Conservation (phyloP, 768 basidiomycete genomes). For the Fomitopsis serialis region DNA sequence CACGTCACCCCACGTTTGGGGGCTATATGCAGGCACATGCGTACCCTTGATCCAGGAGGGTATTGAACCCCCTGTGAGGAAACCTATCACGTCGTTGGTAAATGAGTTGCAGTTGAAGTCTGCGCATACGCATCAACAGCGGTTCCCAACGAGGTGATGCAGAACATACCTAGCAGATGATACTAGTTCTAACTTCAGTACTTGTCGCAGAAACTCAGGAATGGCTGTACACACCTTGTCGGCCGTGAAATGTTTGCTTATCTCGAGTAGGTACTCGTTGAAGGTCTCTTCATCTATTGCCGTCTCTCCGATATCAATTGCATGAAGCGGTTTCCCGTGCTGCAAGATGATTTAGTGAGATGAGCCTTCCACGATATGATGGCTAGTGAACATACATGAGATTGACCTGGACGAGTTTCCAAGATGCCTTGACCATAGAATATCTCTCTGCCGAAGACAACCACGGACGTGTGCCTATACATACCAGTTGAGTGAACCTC, state of each 20-base stretch:
- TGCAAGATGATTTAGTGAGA: conserved; percentile 21
- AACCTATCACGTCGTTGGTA: conserved; percentile 82
- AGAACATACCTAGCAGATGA: conserved; percentile 65
- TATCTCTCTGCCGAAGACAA: conserved; percentile 79
- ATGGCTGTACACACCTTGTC: conserved; percentile 59
- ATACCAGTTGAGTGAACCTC: neutral
- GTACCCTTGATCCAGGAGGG: conserved; percentile 78
- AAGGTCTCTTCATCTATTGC: conserved; percentile 82
- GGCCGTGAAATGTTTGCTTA: conserved; percentile 79
- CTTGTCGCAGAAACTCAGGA: neutral
- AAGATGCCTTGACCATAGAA: conserved; percentile 89
- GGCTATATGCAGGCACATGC: conserved; percentile 9
- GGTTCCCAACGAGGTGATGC: neutral
- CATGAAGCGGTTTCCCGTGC: conserved; percentile 71
- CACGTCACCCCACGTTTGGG: too few relatives aligned
- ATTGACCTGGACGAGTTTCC: conserved; percentile 66
- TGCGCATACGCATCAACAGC: conserved; percentile 15
- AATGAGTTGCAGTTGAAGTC: conserved; percentile 97
- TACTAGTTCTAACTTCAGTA: conserved; percentile 43
- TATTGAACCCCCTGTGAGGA: conserved; percentile 79
- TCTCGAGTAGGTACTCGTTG: conserved; percentile 71
- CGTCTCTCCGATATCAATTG: conserved; percentile 75
- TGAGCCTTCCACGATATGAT: neutral
- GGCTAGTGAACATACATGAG: conserved; percentile 54
- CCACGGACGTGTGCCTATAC: conserved; percentile 86